These are phyloP conservation scores for Thelephora ganbajun DNA, from an alignment of 768 basidiomycete species.

Conservation along the genomic window DNA sequence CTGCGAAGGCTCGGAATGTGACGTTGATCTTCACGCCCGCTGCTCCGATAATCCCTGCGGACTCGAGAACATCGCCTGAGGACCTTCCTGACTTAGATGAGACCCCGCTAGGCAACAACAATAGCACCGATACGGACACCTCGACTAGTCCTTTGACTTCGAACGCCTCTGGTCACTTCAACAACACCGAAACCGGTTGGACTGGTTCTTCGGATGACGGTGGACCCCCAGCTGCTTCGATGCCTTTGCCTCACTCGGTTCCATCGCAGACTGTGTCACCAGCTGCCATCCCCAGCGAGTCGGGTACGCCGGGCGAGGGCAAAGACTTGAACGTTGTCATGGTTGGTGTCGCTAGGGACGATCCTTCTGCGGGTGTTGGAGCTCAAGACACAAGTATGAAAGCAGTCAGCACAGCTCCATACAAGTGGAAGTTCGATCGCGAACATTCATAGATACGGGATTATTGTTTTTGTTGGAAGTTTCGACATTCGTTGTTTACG, in stretches of 20 bases:
- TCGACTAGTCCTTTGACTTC: neutral
- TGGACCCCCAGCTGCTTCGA: too few relatives aligned
- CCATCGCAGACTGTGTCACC: neutral
- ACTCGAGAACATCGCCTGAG: neutral
- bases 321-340: neutral
- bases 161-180: neutral
- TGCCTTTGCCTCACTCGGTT: neutral
- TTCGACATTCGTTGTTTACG: too few relatives aligned
- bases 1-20: constrained; percentile 25
- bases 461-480: neutral
- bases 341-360: neutral
- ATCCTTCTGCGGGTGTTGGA: neutral
- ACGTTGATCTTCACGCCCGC: constrained; percentile 38
- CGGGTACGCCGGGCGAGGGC: neutral
- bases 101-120: neutral
- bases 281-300: neutral
- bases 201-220: too few relatives aligned
- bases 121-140: neutral
- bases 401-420: constrained; percentile 20
- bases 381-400: constrained; percentile 6
- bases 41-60: constrained; percentile 16
- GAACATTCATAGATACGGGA: neutral
- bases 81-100: too few relatives aligned
- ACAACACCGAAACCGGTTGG: neutral
- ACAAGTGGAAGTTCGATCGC: constrained; percentile 22